Conservation (phyloP, 345 rosid species). For the Sonneratia caseolaris region DNA sequence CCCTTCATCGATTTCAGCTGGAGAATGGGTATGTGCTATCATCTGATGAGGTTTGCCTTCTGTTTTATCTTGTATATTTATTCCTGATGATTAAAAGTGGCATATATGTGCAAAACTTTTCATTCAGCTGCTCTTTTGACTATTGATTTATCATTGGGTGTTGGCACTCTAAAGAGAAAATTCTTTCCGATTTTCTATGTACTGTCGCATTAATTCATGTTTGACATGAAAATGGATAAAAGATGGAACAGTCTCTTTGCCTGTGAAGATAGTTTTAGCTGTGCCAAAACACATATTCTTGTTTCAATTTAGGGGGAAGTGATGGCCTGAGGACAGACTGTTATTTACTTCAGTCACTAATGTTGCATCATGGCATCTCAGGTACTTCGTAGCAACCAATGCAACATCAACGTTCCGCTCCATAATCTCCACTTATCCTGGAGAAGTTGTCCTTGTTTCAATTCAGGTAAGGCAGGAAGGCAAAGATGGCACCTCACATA, state of each 20-base stretch:
- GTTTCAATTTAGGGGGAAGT: background rate
- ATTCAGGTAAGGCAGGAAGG: slow-evolving; percentile 32
- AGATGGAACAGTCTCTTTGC: background rate
- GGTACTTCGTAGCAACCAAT: slow-evolving; percentile 50
- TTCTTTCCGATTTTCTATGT: background rate
- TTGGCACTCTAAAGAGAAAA: background rate
- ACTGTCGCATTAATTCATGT: background rate
- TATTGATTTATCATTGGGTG: background rate
- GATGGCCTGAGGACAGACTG: background rate
- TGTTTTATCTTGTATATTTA: background rate
- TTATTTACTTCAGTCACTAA: slow-evolving; percentile 1
- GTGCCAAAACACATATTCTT: background rate
- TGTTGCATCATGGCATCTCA: slow-evolving; percentile 9
- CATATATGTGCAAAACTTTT: background rate
- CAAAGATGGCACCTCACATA: too few species aligned
- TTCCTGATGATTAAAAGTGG: background rate
- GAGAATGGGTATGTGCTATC: slow-evolving; percentile 36
- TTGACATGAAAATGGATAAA: background rate
- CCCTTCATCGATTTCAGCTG: slow-evolving; percentile 31
- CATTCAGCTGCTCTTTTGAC: background rate
- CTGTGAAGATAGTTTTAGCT: background rate
- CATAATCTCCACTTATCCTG: slow-evolving; percentile 50
- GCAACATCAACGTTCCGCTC: slow-evolving; percentile 54
- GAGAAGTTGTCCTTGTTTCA: slow-evolving; percentile 44
- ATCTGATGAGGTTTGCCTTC: background rate